Evolutionary conservation across 108 stramenopile species (phyloP), one percentile per base, ranked within the genome.

Genomic region (Cyclostephanos tholiformis): DNA sequence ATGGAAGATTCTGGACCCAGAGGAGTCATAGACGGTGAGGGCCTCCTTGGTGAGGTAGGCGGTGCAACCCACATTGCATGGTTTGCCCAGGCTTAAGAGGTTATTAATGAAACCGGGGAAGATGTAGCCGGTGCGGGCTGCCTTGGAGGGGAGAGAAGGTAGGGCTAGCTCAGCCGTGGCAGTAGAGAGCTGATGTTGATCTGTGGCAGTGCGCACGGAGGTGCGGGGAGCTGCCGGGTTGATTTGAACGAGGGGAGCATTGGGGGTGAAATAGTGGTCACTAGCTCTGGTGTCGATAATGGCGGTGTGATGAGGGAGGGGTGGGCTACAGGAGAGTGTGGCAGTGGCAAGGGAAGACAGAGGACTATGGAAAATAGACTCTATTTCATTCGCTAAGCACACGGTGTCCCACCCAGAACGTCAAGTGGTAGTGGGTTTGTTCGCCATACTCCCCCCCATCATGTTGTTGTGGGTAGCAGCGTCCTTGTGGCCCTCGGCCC

Each of bases 391-490:
- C 20, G 50, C 50, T 51, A 51, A 17, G 4, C 19, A 4, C 10
- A 51, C 50, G 17, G 8, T 7, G 4, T 51, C 50, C 50, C 3
- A 10, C 50, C 50, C 50, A 17, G 4, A 4, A 2, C 3, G 50
- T 51, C 50, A 51, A 51, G 4, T 51, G 36, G 4, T 36, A 6
- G 4, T 36, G 50, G 4, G 6, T 51, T 67, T 67, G 66, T 67
- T 67, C 27, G 25, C 32, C 25, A 11, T 17, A n/a, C 26, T 26
- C 3, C 66, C 66, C 5, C 49, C 49, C 20, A 52, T 50, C 1
- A 30, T 27, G 51, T 67, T 67, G 29, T 48, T 10, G 49, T 25
- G 8, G 25, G 66, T 67, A 1, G 50, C 66, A 1, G 29, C 50
- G 2, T 50, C 66, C 10, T 49, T 65, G 43, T 65, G 64, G 7